Base-by-base conservation (phyloP, 1,139 yeast species). In the Candida labiduridarum region DNA sequence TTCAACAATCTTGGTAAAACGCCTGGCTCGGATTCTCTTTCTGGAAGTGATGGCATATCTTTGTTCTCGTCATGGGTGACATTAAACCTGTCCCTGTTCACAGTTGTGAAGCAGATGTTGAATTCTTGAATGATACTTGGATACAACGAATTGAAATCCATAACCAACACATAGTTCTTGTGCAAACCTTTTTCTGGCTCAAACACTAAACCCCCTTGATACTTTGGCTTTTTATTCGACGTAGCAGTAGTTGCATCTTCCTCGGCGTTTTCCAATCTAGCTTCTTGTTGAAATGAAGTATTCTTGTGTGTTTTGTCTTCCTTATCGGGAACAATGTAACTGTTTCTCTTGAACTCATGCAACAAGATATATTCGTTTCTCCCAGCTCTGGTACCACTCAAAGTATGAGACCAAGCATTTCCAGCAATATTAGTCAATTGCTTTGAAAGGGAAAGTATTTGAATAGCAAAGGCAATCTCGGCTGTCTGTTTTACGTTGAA, bases 81-180 rank as follows among this genome's bases (percentile, higher is more conserved):
- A 54, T 76, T 76, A 52, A 69, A 76, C 19, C 78, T 71, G 43
- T 86, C 81, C 64, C 97, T 78, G 18, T 86, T 87, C 30, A 95
- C 96, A 0, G 99, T 95, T 1, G 99, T 94, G 72, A 95, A 95
- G 72, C 99, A 95, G 58, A 95, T 94, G 64, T 95, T 95, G 68
- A 80, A 94, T 69, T 95, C 99, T 69, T 94, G 99, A 60, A 95
- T 95, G 61, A 95, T 92, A 59, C 97, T 89, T 19, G 99, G 99
- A 67, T 95, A 95, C 72, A 95, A 80, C 44, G 97, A 90, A 71
- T 95, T 95, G 84, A 94, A 95, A 71, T 95, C 99, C 98, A 95
- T 92, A 29, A 95, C 99, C 58, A 94, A 71, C 9, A 91, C 83
- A 63, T 87, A 89, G 58, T 90, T 88, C 63, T 90, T 91, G 65